These are phyloP conservation scores for Flaveria sonorensis DNA, from an alignment of 129 eudicot genomes.

Conservation along the genomic window DNA sequence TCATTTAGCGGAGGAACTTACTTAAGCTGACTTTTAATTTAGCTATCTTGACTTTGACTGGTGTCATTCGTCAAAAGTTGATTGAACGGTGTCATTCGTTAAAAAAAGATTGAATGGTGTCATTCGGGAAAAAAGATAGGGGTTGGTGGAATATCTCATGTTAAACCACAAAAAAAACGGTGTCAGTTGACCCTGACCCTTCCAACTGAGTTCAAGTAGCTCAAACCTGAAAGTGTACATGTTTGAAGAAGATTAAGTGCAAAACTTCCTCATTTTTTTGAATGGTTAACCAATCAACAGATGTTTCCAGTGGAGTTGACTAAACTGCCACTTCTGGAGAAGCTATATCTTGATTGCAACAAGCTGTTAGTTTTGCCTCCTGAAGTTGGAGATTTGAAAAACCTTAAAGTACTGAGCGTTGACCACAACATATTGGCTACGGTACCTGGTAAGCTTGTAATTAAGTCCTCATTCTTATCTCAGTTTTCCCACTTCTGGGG, in stretches of 20 bases:
- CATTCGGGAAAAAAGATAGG: too few species aligned
- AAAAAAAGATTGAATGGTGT: too few species aligned
- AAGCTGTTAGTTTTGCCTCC: constrained; percentile 71
- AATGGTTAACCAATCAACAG: constrained; percentile 40
- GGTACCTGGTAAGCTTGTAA: constrained; percentile 70
- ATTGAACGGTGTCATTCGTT: too few species aligned
- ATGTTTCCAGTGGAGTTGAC: constrained; percentile 83
- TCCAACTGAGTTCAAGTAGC: neutral
- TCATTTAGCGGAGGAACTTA: too few species aligned
- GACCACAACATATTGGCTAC: constrained; percentile 76
- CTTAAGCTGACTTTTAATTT: too few species aligned
- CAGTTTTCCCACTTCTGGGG: constrained; percentile 18
- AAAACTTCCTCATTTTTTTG: neutral
- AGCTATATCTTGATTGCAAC: constrained; percentile 79
- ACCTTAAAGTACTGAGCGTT: constrained; percentile 76
- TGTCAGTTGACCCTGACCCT: too few species aligned
- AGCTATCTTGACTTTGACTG: too few species aligned
- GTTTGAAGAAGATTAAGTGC: constrained; percentile 18
- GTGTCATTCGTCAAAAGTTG: too few species aligned
- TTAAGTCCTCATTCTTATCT: neutral
- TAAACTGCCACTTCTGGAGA: constrained; percentile 77
- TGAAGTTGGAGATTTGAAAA: constrained; percentile 75
- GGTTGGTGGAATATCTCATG: too few species aligned
- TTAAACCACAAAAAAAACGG: too few species aligned
- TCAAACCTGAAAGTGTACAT: constrained; percentile 5